Percentiles rank a stretch among this genome's conserved stretches.
Conservation (phyloP, 345 rosid species). For the Euphorbia pulcherrima region DNA sequence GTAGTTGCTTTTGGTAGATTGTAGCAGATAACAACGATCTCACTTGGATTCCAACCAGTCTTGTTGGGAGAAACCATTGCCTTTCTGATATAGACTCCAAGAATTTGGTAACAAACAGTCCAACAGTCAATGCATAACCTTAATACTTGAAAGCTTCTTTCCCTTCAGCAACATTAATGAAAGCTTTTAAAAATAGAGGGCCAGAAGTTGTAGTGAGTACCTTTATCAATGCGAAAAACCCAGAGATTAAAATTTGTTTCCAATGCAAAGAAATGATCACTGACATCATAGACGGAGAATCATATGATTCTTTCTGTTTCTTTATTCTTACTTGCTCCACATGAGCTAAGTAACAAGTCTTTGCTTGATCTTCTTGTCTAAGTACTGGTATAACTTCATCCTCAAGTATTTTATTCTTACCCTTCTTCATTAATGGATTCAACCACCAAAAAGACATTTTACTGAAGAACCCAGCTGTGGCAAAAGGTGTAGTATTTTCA, state of each 20-base stretch:
- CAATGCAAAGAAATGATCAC: constrained; percentile 31
- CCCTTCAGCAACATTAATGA: constrained; percentile 39
- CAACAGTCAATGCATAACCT: constrained; percentile 32
- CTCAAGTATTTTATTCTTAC: constrained; percentile 35
- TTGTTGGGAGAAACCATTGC: constrained; percentile 42
- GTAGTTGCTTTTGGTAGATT: constrained; percentile 44
- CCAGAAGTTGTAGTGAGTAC: constrained; percentile 38
- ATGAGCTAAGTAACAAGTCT: constrained; percentile 37
- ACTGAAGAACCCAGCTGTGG: constrained; percentile 41
- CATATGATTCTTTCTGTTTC: constrained; percentile 23
- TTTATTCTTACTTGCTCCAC: constrained; percentile 27
- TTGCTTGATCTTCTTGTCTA: constrained; percentile 31
- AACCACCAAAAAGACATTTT: constrained; percentile 53
- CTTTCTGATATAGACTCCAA: constrained; percentile 49
- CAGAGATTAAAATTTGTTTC: constrained; percentile 38
- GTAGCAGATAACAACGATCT: constrained; percentile 47
- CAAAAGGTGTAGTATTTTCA: constrained; percentile 38
- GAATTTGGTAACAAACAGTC: constrained; percentile 39
- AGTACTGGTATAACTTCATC: constrained; percentile 43
- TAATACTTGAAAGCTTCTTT: constrained; percentile 27
- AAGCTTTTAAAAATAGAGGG: constrained; percentile 46
- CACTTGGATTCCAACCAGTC: constrained; percentile 38
- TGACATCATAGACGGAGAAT: constrained; percentile 26
- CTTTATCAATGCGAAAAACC: constrained; percentile 44
- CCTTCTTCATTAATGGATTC: constrained; percentile 49